Evolutionary conservation across 2,329 filamentous ascomycete species (phyloP).

Genomic region (Microsporum ferrugineum): DNA sequence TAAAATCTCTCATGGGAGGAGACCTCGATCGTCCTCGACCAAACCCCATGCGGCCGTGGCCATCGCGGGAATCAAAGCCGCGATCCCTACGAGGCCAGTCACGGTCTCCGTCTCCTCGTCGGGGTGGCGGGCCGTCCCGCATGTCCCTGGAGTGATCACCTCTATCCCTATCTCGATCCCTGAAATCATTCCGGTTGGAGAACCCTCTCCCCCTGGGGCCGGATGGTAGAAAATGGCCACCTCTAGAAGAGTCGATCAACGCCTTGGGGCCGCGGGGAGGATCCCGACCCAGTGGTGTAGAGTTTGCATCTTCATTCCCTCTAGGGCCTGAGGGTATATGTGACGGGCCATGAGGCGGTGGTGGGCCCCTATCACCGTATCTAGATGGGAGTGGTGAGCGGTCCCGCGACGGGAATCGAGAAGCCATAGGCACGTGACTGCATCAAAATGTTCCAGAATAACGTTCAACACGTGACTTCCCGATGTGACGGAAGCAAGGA

Average conservation of each 20-base stretch:
- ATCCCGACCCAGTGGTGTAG: conserved; percentile 51
- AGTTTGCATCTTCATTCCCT: conserved; percentile 47
- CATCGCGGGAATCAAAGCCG: conserved; percentile 36
- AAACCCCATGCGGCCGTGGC: conserved; percentile 29
- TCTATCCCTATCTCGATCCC: conserved; percentile 36
- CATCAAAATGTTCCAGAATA: conserved; percentile 12
- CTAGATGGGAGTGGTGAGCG: conserved; percentile 51
- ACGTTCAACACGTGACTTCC: neutral
- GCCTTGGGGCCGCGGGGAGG: conserved; percentile 75
- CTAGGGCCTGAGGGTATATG: conserved; percentile 42
- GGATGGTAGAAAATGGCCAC: conserved; percentile 31
- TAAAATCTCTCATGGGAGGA: conserved; percentile 31
- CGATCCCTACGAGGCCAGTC: conserved; percentile 38
- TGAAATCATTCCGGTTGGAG: conserved; percentile 45
- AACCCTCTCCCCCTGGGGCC: conserved; percentile 53
- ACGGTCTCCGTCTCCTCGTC: conserved; percentile 27
- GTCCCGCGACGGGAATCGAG: conserved; percentile 55
- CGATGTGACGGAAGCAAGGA: neutral
- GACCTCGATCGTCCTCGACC: conserved; percentile 37
- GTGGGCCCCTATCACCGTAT: conserved; percentile 56
- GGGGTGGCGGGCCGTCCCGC: conserved; percentile 26
- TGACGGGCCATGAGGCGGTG: conserved; percentile 39
- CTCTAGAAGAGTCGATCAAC: conserved; percentile 56
- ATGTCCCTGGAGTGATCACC: conserved; percentile 18
- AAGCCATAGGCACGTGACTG: conserved; percentile 34